Evolutionary conservation across 2,329 filamentous ascomycete genomes (phyloP), one percentile per base, ranked within the genome.

Genomic region (Colletotrichum horii): DNA sequence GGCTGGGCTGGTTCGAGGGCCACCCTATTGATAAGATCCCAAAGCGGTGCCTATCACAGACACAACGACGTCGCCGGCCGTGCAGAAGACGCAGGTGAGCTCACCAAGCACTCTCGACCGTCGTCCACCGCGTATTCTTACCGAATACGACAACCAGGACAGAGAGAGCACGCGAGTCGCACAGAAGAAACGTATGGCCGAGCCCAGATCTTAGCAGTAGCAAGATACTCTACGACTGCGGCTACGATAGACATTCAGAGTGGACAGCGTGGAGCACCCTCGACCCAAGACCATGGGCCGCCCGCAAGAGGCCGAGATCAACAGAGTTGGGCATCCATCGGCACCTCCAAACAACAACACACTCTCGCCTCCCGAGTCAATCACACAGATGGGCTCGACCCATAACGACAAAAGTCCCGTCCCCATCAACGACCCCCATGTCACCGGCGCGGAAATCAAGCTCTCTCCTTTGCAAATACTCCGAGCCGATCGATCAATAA

Each of bases 11-110:
- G 30, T 11, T 12, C 30, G 30, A 32, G 9, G 43, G n/a, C 6
- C 43, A 0, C 3, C 11, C n/a, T 52, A 0, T 52, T 0, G 43
- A 22, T 4, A 22, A 14, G 14, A 11, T 4, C 22, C n/a, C 43
- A 22, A 52, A 22, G 6, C 6, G n/a, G 43, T 52, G 43, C 43
- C 3, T 52, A 22, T 4, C 3, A 52, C n/a, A 14, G 43, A 22
- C 43, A 52, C 11, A 8, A 22, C n/a, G 11, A 52, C 22, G 9
- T 19, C 11, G n/a, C 43, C 9, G 6, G 43, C 43, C 6, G 9
- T 22, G 11, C n/a, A 22, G 43, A 22, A 6, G 38, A n/a, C 38
- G 11, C 11, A 15, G 19, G 38, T 6, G 38, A 43, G 38, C 19
- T 43, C 38, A 11, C 43, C n/a, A 22, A 48, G 6, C 43, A 14